phyloP scores from a whole-genome alignment of 495 filamentous ascomycete species.

The Neurospora sp. region DNA sequence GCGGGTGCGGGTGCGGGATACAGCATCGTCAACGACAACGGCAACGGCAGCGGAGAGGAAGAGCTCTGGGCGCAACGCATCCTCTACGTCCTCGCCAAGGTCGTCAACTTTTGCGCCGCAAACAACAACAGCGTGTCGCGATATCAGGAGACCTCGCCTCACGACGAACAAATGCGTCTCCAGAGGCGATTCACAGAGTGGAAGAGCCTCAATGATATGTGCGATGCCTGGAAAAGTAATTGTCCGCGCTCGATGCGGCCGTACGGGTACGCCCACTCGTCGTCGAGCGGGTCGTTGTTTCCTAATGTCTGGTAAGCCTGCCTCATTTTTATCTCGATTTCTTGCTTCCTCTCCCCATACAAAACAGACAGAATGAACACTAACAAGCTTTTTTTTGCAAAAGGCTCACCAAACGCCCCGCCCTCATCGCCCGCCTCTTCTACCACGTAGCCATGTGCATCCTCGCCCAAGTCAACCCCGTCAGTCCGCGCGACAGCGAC shows the following conservation, averaged over 20 bases:
- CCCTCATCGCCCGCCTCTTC: conserved; percentile 76
- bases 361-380: neutral
- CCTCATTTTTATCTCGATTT: neutral
- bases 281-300: conserved; percentile 60
- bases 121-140: conserved; percentile 38
- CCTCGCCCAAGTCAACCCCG: conserved; percentile 70
- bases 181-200: conserved; percentile 66
- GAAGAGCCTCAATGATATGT: conserved; percentile 61
- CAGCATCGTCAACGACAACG: conserved; percentile 38
- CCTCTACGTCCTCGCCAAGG: conserved; percentile 81
- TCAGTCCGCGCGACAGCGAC: conserved; percentile 37
- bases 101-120: conserved; percentile 65
- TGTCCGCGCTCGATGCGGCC: conserved; percentile 82
- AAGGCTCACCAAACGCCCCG: conserved; percentile 74
- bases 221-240: conserved; percentile 68
- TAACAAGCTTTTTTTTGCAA: conserved; percentile 4
- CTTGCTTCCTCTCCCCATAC: neutral
- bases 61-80: conserved; percentile 90
- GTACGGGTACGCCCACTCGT: conserved; percentile 64
- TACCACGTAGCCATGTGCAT: conserved; percentile 80
- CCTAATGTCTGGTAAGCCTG: conserved; percentile 71
- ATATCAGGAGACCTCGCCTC: conserved; percentile 47
- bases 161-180: conserved; percentile 51
- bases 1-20: neutral
- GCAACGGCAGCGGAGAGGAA: conserved; percentile 56